These are phyloP conservation scores for Russula sp. DNA, from an alignment of 768 basidiomycete species.

Conservation along the genomic window DNA sequence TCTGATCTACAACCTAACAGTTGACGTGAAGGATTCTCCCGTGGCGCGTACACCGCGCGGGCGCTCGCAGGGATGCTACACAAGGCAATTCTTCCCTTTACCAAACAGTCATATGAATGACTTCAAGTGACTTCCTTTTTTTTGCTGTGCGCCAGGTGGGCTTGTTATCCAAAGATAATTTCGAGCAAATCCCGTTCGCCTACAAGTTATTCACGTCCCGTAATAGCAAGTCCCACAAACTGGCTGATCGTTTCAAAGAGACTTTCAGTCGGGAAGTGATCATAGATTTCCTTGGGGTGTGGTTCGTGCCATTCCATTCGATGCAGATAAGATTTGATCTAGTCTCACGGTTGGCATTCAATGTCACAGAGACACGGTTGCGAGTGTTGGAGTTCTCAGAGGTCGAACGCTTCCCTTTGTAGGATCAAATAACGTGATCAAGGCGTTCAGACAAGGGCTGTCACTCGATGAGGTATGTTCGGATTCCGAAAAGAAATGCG, in stretches of 20 bases:
- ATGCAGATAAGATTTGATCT: too few species aligned
- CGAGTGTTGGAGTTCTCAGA: conserved; percentile 61
- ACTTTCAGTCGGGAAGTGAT: conserved; percentile 58
- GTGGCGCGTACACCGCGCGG: conserved; percentile 58
- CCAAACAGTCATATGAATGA: too few species aligned
- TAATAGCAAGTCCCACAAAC: conserved; percentile 35
- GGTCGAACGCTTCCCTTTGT: conserved; percentile 61
- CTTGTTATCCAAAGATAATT: conserved; percentile 57
- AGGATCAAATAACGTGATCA: conserved; percentile 52
- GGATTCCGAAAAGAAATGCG: neutral
- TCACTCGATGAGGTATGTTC: conserved; percentile 63
- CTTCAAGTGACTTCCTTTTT: too few species aligned
- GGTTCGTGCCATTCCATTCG: conserved; percentile 35
- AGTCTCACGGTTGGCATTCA: neutral
- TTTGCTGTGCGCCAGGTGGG: conserved; percentile 45
- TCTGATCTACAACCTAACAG: neutral
- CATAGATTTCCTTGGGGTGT: conserved; percentile 76
- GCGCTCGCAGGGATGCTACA: conserved; percentile 71
- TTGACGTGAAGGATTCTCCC: conserved; percentile 58
- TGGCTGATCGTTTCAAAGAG: conserved; percentile 62
- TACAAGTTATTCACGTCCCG: conserved; percentile 61
- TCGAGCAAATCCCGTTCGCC: conserved; percentile 64
- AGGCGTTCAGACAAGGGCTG: conserved; percentile 68
- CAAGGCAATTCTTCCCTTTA: conserved; percentile 39
- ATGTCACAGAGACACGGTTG: conserved; percentile 60